Evolutionary conservation across 805 yeast genomes (phyloP).

Genomic region (Yamadazyma ubonensis): DNA sequence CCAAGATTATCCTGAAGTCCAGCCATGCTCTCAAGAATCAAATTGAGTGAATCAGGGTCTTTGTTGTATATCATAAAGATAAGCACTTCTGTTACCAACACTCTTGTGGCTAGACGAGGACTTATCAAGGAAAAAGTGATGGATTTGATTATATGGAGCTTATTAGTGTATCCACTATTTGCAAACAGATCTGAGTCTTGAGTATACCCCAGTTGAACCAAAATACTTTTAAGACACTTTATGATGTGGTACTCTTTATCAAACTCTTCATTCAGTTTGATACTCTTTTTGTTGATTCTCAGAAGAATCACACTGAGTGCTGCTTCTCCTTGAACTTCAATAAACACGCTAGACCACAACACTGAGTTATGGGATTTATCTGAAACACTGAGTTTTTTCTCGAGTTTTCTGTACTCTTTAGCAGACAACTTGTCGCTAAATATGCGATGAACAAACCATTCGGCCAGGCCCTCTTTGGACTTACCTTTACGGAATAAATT

Average conservation of each 20-base stretch:
- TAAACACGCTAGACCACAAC: slow-evolving; percentile 32
- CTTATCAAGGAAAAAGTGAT: slow-evolving; percentile 39
- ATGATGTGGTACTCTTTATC: slow-evolving; percentile 40
- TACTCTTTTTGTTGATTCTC: slow-evolving; percentile 40
- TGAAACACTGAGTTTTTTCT: slow-evolving; percentile 28
- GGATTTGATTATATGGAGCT: slow-evolving; percentile 34
- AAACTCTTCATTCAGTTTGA: slow-evolving; percentile 45
- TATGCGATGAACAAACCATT: slow-evolving; percentile 40
- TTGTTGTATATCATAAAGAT: slow-evolving; percentile 33
- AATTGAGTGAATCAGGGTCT: slow-evolving; percentile 20
- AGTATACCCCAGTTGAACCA: slow-evolving; percentile 20
- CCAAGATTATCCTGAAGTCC: slow-evolving; percentile 36
- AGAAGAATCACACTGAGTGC: slow-evolving; percentile 40
- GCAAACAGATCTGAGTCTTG: slow-evolving; percentile 12
- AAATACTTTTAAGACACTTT: slow-evolving; percentile 35
- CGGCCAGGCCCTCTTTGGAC: slow-evolving; percentile 39
- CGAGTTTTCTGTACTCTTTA: slow-evolving; percentile 35
- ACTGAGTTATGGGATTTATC: slow-evolving; percentile 19
- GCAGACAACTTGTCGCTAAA: slow-evolving; percentile 32
- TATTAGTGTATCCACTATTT: slow-evolving; percentile 20
- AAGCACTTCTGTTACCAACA: slow-evolving; percentile 41
- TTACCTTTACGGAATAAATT: slow-evolving; percentile 24
- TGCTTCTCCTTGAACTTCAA: slow-evolving; percentile 44
- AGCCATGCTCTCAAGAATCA: slow-evolving; percentile 31
- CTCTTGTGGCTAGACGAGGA: slow-evolving; percentile 40